Evolutionary conservation across 495 filamentous ascomycete species (phyloP).

Genomic region (Podospora anserina): DNA sequence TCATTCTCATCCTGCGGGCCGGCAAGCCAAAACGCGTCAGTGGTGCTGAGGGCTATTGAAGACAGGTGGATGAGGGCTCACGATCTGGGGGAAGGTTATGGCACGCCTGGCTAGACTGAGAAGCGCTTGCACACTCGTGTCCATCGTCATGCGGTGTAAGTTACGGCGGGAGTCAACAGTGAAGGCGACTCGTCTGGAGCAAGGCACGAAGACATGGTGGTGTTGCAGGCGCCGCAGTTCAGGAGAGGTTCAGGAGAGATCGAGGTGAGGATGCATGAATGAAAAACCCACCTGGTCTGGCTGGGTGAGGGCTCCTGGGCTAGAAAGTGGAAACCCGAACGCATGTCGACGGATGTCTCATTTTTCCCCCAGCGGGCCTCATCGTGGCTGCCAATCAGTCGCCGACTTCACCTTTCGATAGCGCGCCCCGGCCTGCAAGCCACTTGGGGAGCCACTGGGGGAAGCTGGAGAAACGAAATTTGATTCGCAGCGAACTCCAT

Average conservation of each 20-base stretch:
- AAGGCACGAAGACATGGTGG: conserved; percentile 11
- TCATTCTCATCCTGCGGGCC: conserved; percentile 26
- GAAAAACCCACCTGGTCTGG: not conserved
- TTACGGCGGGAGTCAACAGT: conserved; percentile 2
- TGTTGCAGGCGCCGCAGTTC: not conserved
- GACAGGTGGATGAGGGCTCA: conserved; percentile 2
- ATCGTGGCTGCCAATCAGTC: conserved; percentile 12
- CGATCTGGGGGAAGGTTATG: not conserved
- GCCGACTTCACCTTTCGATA: conserved; percentile 6
- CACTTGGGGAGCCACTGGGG: not conserved
- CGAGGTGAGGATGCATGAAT: not conserved
- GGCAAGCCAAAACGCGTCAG: not conserved
- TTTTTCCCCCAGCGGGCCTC: conserved; percentile 6
- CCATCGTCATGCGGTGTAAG: conserved; percentile 7
- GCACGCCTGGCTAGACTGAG: not conserved
- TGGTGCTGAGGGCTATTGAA: not conserved
- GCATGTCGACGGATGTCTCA: conserved; percentile 18
- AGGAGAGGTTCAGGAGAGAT: not conserved
- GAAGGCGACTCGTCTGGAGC: not conserved
- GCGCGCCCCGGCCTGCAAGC: conserved; percentile 3
- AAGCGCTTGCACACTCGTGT: not conserved
- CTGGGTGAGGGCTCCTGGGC: not conserved
- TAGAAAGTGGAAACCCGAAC: not conserved
- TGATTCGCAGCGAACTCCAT: not conserved
- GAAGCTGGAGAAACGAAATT: not conserved